Conservation (phyloP, 2,329 filamentous ascomycete species). For the Trichophaea hybrida region DNA sequence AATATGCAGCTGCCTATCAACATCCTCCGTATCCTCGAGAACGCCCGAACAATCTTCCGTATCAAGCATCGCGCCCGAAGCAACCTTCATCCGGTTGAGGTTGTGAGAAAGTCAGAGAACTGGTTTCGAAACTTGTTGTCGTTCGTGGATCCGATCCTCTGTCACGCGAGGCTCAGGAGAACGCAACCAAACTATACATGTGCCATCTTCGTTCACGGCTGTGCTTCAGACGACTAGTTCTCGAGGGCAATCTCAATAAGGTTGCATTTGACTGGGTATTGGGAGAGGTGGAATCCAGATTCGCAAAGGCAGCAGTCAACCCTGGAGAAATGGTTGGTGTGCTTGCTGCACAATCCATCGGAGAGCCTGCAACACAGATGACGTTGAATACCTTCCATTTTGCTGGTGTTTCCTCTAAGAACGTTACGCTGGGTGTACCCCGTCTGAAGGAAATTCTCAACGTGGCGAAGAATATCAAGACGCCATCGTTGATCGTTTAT, state of each 20-base stretch:
- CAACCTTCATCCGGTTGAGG: conserved; percentile 76
- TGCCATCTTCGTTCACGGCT: conserved; percentile 76
- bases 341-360: conserved; percentile 91
- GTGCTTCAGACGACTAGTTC: conserved; percentile 83
- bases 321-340: conserved; percentile 99
- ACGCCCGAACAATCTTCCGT: conserved; percentile 77
- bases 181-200: conserved; percentile 84
- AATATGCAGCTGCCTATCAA: conserved; percentile 88
- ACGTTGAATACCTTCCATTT: conserved; percentile 99
- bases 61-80: conserved; percentile 75
- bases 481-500: conserved; percentile 89
- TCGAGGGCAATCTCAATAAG: conserved; percentile 72
- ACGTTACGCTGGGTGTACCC: conserved; percentile 95
- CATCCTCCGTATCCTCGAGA: conserved; percentile 76
- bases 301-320: conserved; percentile 69
- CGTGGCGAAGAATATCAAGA: conserved; percentile 95
- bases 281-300: conserved; percentile 78
- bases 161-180: conserved; percentile 72
- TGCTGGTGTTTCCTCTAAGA: conserved; percentile 98
- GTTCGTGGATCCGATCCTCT: conserved; percentile 74
- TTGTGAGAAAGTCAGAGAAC: conserved; percentile 63
- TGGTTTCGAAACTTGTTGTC: conserved; percentile 65
- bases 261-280: conserved; percentile 85
- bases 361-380: conserved; percentile 98
- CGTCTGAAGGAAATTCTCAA: conserved; percentile 99